Evolutionary conservation across 176 grass and related monocot species (phyloP).

Genomic region (Aegilops umbellulata): DNA sequence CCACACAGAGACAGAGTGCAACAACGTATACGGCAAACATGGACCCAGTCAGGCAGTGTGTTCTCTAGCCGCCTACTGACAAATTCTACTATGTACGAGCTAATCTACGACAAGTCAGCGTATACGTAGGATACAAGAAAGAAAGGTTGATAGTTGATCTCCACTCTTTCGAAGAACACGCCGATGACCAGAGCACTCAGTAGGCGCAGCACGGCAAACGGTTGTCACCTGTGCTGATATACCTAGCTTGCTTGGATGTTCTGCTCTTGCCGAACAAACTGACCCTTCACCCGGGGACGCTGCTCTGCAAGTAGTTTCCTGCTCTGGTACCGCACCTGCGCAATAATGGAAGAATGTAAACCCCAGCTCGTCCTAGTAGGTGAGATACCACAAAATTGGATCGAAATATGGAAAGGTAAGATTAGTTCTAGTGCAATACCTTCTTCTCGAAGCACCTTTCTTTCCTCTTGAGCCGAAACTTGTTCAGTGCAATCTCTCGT

Average conservation of each 20-base stretch:
- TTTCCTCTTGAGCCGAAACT: constrained; percentile 95
- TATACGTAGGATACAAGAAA: constrained; percentile 15
- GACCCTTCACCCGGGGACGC: constrained; percentile 88
- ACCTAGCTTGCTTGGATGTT: constrained; percentile 40
- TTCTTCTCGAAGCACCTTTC: constrained; percentile 99
- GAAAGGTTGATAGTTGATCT: neutral
- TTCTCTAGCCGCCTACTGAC: neutral
- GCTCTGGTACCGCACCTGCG: constrained; percentile 94
- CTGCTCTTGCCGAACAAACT: constrained; percentile 92
- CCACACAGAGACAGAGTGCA: neutral
- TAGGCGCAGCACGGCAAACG: neutral
- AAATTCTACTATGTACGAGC: constrained; percentile 12
- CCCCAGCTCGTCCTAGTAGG: neutral
- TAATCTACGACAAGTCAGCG: constrained; percentile 34
- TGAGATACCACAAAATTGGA: neutral
- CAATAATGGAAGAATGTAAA: constrained; percentile 23
- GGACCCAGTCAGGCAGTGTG: neutral
- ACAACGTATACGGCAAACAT: neutral
- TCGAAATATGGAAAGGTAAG: constrained; percentile 2
- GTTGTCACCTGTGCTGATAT: neutral
- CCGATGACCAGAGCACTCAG: neutral
- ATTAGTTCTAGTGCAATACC: constrained; percentile 41
- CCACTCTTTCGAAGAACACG: neutral
- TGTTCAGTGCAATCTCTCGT: constrained; percentile 84
- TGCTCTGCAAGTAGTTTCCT: constrained; percentile 93